Base-by-base conservation (phyloP, 805 yeast species). In the Lipomyces chichibuensis region DNA sequence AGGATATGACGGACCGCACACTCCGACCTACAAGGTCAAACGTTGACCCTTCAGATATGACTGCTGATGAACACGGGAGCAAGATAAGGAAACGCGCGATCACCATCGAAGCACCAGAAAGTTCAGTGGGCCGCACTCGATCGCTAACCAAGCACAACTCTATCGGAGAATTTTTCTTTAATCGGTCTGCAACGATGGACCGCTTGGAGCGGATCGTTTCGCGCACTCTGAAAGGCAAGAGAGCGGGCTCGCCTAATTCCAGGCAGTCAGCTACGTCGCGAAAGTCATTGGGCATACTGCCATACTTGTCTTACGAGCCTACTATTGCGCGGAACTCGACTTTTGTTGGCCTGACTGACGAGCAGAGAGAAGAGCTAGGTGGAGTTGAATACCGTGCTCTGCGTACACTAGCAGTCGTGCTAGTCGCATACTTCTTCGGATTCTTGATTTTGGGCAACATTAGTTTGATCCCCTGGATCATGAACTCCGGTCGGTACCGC, bases 351-450 rank as follows among this genome's bases (percentile, higher is more conserved):
- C 77, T 95, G 55, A 86, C 91, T 2, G 91, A 87, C 49, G 88
- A 84, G 29, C 98, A 95, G 77, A 92, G 91, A 74, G 96, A 90
- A 66, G 99, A 95, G 76, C 80, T 95, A 51, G 99, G 99, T 51
- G 99, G 99, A 60, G 97, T 95, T 17, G 99, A 95, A 75, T 95
- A 95, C 76, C 84, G 98, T 56, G 92, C 99, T 0, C 83, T 91
- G 65, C 92, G 92, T 74, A 79, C 92, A 9, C 79, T 95, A 65
- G 86, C 89, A 65, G 84, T 84, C 70, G 84, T 94, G 57, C 78
- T 94, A 14, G 75, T 86, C 0, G 66, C 77, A 5, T 95, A 91
- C 75, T 92, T 91, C 73, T 69, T 92, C 64, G 97, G 97, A 0
- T 87, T 91, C 74, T 92, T 90, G 74, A 67, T 90, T 3, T 77